Evolutionary conservation across 345 rosid species (phyloP), one percentile per base, ranked within the genome.

Genomic region (Murraya paniculata): DNA sequence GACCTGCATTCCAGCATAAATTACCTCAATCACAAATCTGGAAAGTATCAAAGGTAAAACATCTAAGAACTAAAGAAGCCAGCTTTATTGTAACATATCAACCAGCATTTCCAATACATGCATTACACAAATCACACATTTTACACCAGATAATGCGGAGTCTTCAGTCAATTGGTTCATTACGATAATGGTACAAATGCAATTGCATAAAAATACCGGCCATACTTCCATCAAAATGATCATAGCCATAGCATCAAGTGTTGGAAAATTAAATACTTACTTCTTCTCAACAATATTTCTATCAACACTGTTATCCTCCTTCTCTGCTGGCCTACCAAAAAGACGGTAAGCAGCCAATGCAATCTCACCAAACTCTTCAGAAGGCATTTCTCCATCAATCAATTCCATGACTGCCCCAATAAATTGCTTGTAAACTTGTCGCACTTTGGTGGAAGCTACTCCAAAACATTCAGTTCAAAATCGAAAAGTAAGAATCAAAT

Each of bases 361-460:
- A 79, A 93, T 89, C 85, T 90, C 97, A 28, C 81, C 91, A 74
- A 95, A 90, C 89, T 84, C 94, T 80, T 93, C 97, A n/a, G 98
- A 88, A 1, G 85, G 89, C 78, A 91, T 86, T 84, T 95, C 96
- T 68, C 90, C 83, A 82, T 92, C 98, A 66, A 90, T 82, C 80
- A 90, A 78, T 83, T 95, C 94, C 80, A 91, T 87, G 31, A 92
- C 91, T 25, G 92, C 87, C 78, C 89, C 96, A 81, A 87, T 83
- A 83, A 95, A 95, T 78, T 89, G 91, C 82, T 87, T 93, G 83
- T 93, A 95, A 5, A 85, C 90, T 86, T 91, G 97, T 74, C 96
- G 85, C 78, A 95, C 93, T 80, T 95, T 96, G 2, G 78, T 27
- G 35, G 98, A 89, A 81, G 98, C 98, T 95, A 89, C 73, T 69